These are phyloP conservation scores for Aspergillus asperescens DNA, from an alignment of 495 filamentous ascomycete species.

Conservation along the genomic window DNA sequence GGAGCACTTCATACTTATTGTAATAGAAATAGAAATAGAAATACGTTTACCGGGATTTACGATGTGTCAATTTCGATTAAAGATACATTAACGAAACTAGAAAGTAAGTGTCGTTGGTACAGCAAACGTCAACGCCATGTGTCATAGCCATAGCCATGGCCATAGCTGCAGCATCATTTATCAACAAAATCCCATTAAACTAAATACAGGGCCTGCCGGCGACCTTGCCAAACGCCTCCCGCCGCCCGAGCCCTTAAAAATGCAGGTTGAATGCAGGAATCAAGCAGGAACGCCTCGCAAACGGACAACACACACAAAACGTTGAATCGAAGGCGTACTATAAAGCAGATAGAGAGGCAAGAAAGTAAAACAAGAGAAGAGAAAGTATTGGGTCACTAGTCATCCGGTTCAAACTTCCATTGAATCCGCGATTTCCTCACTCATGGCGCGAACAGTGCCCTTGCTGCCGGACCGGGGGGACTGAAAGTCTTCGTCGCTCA, in stretches of 20 bases:
- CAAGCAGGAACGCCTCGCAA: conserved; percentile 2
- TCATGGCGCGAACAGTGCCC: conserved; percentile 59
- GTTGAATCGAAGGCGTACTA: conserved; percentile 1
- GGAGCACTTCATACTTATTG: too few relatives aligned
- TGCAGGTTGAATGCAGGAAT: conserved; percentile 25
- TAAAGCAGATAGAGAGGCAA: background rate
- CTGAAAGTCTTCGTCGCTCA: conserved; percentile 43
- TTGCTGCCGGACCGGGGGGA: conserved; percentile 34
- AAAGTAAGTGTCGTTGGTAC: background rate
- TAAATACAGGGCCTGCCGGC: conserved; percentile 9
- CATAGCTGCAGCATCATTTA: conserved; percentile 2
- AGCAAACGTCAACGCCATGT: conserved; percentile 1
- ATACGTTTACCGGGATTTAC: too few relatives aligned
- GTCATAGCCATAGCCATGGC: background rate
- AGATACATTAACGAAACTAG: too few relatives aligned
- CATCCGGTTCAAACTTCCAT: conserved; percentile 54
- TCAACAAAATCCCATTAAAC: conserved; percentile 8
- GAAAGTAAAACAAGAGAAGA: background rate
- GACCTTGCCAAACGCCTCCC: conserved; percentile 19
- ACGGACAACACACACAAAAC: conserved; percentile 7
- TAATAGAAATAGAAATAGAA: too few relatives aligned
- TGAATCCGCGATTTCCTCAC: conserved; percentile 64
- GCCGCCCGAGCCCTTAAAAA: conserved; percentile 12
- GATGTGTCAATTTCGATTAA: too few relatives aligned
- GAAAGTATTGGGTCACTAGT: background rate